Evolutionary conservation across 768 basidiomycete species (phyloP).

Genomic region (Suillus fuscotomentosus): DNA sequence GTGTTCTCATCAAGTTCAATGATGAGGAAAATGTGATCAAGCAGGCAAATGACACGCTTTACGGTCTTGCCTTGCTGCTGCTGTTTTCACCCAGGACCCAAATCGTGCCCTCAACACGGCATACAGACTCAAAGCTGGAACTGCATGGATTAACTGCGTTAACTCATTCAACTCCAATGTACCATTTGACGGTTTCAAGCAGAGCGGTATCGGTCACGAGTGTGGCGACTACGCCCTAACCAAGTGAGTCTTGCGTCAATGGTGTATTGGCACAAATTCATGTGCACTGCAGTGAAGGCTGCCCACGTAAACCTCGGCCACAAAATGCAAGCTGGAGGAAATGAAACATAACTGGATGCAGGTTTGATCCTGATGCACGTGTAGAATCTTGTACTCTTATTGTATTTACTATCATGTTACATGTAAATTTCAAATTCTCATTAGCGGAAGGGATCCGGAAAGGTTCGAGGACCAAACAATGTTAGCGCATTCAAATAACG

Average conservation of each 20-base stretch:
- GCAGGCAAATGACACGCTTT: constrained; percentile 82
- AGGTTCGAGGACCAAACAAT: too few relatives aligned
- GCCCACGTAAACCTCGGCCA: constrained; percentile 55
- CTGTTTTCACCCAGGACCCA: constrained; percentile 82
- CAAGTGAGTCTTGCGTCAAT: constrained; percentile 31
- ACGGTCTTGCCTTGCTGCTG: constrained; percentile 90
- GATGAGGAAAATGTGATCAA: constrained; percentile 49
- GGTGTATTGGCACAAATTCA: not conserved
- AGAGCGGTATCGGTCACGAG: constrained; percentile 79
- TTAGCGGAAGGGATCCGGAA: too few relatives aligned
- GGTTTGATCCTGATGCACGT: not conserved
- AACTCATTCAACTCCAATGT: constrained; percentile 37
- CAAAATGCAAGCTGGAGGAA: constrained; percentile 14
- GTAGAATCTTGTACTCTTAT: not conserved
- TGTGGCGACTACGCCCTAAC: constrained; percentile 71
- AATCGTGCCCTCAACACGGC: constrained; percentile 71
- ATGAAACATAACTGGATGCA: not conserved
- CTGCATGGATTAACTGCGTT: constrained; percentile 58
- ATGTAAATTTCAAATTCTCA: not conserved
- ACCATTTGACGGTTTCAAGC: constrained; percentile 87
- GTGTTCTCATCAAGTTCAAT: constrained; percentile 69
- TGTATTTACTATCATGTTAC: not conserved
- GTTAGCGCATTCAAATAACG: too few relatives aligned
- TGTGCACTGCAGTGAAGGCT: constrained; percentile 50
- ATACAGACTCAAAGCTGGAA: constrained; percentile 77